Evolutionary conservation across 352 stramenopile genomes (phyloP).

Genomic region (Phytopythium cucurbitacearum): DNA sequence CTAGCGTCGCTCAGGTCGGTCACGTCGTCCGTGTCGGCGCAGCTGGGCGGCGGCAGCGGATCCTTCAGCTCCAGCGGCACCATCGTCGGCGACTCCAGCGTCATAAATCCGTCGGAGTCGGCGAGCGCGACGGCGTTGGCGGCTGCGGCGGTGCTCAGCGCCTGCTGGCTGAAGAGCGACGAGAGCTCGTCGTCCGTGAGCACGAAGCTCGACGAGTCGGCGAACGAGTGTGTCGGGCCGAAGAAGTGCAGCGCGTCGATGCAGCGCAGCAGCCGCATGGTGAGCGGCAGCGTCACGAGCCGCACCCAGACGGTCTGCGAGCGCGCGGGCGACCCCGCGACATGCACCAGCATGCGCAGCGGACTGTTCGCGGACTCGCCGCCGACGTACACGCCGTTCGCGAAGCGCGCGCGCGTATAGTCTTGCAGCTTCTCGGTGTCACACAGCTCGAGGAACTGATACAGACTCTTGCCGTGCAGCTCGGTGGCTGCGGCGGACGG

Average conservation of each 20-base stretch:
- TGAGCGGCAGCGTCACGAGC: constrained; percentile 54
- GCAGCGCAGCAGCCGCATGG: constrained; percentile 71
- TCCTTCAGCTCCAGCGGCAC: constrained; percentile 58
- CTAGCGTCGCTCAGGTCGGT: constrained; percentile 19
- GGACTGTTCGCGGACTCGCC: constrained; percentile 17
- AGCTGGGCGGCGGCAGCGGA: constrained; percentile 3
- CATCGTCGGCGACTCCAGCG: constrained; percentile 31
- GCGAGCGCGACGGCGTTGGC: not conserved
- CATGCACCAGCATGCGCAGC: constrained; percentile 39
- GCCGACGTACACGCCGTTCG: constrained; percentile 9
- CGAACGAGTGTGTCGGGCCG: constrained; percentile 42
- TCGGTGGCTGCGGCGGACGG: constrained; percentile 15
- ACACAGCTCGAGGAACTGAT: constrained; percentile 41
- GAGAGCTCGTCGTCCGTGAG: constrained; percentile 60
- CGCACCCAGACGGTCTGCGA: constrained; percentile 44
- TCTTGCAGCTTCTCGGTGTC: constrained; percentile 68
- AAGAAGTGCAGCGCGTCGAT: constrained; percentile 67
- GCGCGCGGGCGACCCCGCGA: constrained; percentile 15
- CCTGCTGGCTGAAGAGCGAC: constrained; percentile 23
- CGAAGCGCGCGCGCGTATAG: constrained; percentile 32
- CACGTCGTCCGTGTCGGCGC: constrained; percentile 12
- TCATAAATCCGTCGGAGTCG: constrained; percentile 15
- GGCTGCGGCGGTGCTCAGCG: not conserved
- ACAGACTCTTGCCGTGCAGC: constrained; percentile 62
- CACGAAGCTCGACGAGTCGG: constrained; percentile 71